Percentiles rank a stretch among this genome's conserved stretches.
Evolutionary conservation across 2,329 filamentous ascomycete species (phyloP).

Genomic region (Sarocladium kiliense): DNA sequence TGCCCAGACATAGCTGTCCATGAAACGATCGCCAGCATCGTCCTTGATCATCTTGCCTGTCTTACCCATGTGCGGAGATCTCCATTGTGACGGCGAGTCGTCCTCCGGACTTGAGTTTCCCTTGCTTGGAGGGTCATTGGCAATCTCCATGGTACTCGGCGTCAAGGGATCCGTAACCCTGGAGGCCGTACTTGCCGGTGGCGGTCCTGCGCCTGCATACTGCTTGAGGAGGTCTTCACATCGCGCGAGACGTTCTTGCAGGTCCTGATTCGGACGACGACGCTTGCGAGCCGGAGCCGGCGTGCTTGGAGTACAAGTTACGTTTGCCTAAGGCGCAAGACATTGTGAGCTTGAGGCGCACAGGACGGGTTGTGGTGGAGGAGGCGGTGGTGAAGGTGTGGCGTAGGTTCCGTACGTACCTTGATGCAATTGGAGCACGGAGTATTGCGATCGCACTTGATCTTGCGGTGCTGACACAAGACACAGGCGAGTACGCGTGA

Average conservation of each 20-base stretch:
- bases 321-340: constrained; percentile 42
- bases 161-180: constrained; percentile 12
- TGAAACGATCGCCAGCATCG: constrained; percentile 50
- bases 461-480: constrained; percentile 57
- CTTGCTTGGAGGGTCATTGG: constrained; percentile 22
- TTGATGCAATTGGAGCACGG: constrained; percentile 58
- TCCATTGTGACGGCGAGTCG: constrained; percentile 13
- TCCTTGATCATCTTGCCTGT: constrained; percentile 50
- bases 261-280: constrained; percentile 54
- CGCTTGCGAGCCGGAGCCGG: constrained; percentile 56
- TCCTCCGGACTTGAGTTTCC: background rate
- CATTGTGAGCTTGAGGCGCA: background rate
- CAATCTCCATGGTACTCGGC: constrained; percentile 19
- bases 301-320: constrained; percentile 54
- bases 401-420: constrained; percentile 29
- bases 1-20: constrained; percentile 51
- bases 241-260: constrained; percentile 54
- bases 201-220: constrained; percentile 40
- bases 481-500: constrained; percentile 48
- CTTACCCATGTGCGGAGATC: constrained; percentile 32
- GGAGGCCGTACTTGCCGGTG: constrained; percentile 14
- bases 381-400: background rate
- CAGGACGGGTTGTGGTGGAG: background rate
- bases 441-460: constrained; percentile 55
- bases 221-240: constrained; percentile 55